Evolutionary conservation across 441 rosid species (phyloP), one percentile per base, ranked within the genome.

Genomic region (Macaranga tanarius): DNA sequence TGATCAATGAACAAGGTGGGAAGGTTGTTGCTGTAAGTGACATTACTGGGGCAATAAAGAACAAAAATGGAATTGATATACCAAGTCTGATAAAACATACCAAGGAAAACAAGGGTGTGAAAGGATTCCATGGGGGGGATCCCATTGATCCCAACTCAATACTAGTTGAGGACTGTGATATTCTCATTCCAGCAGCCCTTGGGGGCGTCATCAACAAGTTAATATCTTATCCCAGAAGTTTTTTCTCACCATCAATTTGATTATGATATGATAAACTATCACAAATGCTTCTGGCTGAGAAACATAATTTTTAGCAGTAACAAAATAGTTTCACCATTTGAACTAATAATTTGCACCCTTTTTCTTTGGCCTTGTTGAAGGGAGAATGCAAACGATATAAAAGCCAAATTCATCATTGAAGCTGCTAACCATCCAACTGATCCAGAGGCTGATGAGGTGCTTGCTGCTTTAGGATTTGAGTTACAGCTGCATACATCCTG

Each of bases 371-470:
- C 28, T 68, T 1, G 20, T 77, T 75, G 72, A 78, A 93, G 98
- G 84, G 98, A 90, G 67, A 96, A 92, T 78, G 99, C 99, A 65
- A 84, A 84, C 26, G 89, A 90, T 77, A 91, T 96, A 61, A 96
- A 84, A 86, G 96, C 99, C 72, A 93, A 96, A 83, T 96, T 89
- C 84, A 88, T 93, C 44, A 67, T 92, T 61, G 99, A 95, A 79
- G 99, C 97, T 51, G 99, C 99, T 55, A 95, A 95, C 76, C 99
- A 95, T 83, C 99, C 99, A 56, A 88, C 97, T 4, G 99, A 93
- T 71, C 97, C 99, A 7, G 98, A 92, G 64, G 99, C 97, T n/a
- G 98, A 93, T 62, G 96, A 93, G 93, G 97, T 95, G 54, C 22
- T 69, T 45, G 59, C 45, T 65, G 60, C 56, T 68, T 65, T 12